phyloP scores from a whole-genome alignment of 1,139 yeast genomes.

The Nadsonia starkeyi-henricii region DNA sequence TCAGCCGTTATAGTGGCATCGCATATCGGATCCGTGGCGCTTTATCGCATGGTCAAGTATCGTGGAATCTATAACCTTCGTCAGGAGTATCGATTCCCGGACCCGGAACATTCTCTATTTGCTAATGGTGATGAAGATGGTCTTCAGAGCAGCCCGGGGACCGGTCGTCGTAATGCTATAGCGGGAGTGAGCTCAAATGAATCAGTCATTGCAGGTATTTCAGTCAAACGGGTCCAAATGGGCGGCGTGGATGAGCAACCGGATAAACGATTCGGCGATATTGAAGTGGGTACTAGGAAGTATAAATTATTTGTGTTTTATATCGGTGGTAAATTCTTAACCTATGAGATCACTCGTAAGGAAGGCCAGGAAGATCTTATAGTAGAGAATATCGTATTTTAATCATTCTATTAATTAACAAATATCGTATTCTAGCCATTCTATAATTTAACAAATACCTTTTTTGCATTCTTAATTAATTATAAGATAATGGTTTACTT shows the following conservation, averaged over 20 bases:
- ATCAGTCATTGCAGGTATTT: neutral
- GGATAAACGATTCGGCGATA: neutral
- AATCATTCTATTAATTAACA: too few species aligned
- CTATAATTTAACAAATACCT: too few species aligned
- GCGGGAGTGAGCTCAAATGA: neutral
- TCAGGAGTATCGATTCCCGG: constrained; percentile 40
- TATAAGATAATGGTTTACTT: too few species aligned
- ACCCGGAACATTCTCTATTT: constrained; percentile 10
- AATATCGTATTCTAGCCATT: too few species aligned
- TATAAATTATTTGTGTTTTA: neutral
- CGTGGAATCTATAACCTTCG: constrained; percentile 46
- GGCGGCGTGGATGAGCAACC: neutral
- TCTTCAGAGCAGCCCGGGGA: too few species aligned
- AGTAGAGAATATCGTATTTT: neutral
- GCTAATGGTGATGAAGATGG: constrained; percentile 2
- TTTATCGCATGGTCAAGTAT: constrained; percentile 42
- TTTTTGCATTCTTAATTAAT: constrained; percentile 4
- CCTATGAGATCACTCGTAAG: neutral
- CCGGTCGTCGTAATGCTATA: neutral
- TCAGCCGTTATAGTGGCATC: constrained; percentile 40
- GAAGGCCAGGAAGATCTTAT: neutral
- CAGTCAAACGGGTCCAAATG: neutral
- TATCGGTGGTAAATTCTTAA: neutral
- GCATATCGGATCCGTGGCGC: constrained; percentile 44
- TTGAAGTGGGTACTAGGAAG: neutral